Evolutionary conservation across 2,329 filamentous ascomycete genomes (phyloP).

Genomic region (Bipolaris zeicola): DNA sequence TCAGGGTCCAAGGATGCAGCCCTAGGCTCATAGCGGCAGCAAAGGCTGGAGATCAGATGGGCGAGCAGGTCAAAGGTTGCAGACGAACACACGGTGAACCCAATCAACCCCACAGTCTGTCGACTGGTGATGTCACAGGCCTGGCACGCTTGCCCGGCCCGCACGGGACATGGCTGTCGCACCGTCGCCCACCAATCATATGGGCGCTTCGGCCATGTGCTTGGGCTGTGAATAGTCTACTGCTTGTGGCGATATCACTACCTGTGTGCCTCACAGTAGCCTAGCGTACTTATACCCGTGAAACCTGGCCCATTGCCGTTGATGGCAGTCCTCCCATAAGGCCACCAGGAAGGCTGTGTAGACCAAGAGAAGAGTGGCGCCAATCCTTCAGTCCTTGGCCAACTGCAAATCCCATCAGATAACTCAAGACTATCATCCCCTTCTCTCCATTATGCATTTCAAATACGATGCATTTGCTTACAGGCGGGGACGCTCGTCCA

Average conservation of each 20-base stretch:
- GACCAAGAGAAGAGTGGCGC: neutral
- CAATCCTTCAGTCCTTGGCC: neutral
- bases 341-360: neutral
- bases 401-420: neutral
- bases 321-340: neutral
- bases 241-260: neutral
- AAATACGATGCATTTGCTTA: constrained; percentile 7
- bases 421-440: neutral
- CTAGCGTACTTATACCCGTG: neutral
- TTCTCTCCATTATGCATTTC: neutral
- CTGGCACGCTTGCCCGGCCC: constrained; percentile 7
- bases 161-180: constrained; percentile 1
- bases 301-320: neutral
- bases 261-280: neutral
- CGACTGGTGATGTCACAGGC: constrained; percentile 10
- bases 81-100: no score
- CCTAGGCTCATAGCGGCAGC: constrained; percentile 10
- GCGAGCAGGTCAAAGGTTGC: neutral
- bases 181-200: constrained; percentile 5
- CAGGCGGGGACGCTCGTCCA: constrained; percentile 30
- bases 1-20: constrained; percentile 4
- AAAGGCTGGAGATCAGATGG: constrained; percentile 10
- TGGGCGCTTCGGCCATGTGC: neutral
- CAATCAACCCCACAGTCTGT: neutral
- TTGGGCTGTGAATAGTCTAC: constrained; percentile 1